phyloP scores from a whole-genome alignment of 2,329 filamentous ascomycete genomes.

The Cucurbitaria berberidis region DNA sequence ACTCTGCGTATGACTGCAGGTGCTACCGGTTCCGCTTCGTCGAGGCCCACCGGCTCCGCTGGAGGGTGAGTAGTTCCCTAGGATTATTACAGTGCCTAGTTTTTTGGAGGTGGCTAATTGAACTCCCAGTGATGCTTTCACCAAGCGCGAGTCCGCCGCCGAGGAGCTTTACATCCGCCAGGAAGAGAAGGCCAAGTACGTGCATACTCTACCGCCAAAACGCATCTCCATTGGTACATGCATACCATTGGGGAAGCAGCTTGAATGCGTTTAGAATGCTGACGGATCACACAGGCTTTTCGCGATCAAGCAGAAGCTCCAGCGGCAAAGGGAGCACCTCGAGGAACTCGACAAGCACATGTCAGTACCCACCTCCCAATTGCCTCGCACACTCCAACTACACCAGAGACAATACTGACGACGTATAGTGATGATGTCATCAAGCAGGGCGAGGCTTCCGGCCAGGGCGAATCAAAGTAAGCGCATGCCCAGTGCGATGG shows the following conservation, averaged over 20 bases:
- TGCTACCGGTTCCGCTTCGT: slow-evolving; percentile 52
- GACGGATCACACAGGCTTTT: slow-evolving; percentile 60
- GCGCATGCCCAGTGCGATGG: slow-evolving; percentile 16
- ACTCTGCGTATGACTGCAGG: slow-evolving; percentile 54
- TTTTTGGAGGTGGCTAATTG: slow-evolving; percentile 10
- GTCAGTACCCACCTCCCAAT: slow-evolving; percentile 57
- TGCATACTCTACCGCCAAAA: slow-evolving; percentile 4
- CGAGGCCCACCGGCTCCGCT: slow-evolving; percentile 50
- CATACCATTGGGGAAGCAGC: background rate
- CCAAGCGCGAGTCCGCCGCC: slow-evolving; percentile 83
- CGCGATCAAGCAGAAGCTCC: slow-evolving; percentile 71
- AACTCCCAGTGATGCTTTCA: slow-evolving; percentile 79
- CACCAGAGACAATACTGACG: slow-evolving; percentile 17
- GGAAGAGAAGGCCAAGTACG: slow-evolving; percentile 85
- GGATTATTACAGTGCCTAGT: background rate
- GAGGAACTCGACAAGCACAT: slow-evolving; percentile 86
- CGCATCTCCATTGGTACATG: background rate
- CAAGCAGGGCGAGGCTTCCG: slow-evolving; percentile 65
- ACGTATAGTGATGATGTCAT: slow-evolving; percentile 75
- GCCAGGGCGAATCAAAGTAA: slow-evolving; percentile 67
- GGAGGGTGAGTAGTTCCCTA: slow-evolving; percentile 37
- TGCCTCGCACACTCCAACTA: background rate
- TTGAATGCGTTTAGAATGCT: slow-evolving; percentile 7
- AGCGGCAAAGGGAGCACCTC: slow-evolving; percentile 81
- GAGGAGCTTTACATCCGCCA: slow-evolving; percentile 85